Evolutionary conservation across 768 basidiomycete species (phyloP), one percentile per base, ranked within the genome.

Genomic region (Mrakia frigida): DNA sequence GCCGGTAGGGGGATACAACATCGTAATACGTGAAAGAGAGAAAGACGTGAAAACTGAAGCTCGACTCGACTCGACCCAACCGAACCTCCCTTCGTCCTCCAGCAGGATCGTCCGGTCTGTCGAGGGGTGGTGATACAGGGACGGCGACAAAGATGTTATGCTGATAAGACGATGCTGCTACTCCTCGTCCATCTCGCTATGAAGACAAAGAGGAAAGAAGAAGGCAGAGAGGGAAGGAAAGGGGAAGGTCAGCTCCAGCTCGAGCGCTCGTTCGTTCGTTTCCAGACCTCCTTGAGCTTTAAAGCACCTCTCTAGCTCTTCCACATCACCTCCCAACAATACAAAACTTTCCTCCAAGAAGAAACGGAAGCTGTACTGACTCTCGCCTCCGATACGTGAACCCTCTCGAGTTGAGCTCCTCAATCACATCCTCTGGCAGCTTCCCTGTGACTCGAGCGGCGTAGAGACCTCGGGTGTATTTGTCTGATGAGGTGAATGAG

Each of bases 391-490:
- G 70, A 46, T 78, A 78, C 16, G 61, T 69, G 73, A 70, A 78
- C 16, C 77, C 77, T 59, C 77, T 52, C 14, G 39, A 61, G 43
- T 31, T 31, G 25, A 78, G 60, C 56, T 78, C 77, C 25, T 78
- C 77, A 25, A 78, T 69, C 33, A 79, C 41, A 53, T 79, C 74
- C 41, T 79, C 78, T 9, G 79, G 79, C 13, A 79, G 74, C n/a
- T 46, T 46, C 28, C 84, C 84, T 14, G 81, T 82, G 28, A 84
- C 82, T 77, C 93, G 90, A 25, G 91, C 92, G 21, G 96, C 96
- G 82, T 99, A 99, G 85, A 98, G 89, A 0, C 96, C 96, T 6
- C 91, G 87, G 18, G 89, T 90, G 80, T 93, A 92, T 84, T 94
- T 94, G 79, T 92, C 96, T 97, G 80, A 21, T 61, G n/a, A 13